Conservation (phyloP, 2,329 filamentous ascomycete species). For the Penicillium sp. region DNA sequence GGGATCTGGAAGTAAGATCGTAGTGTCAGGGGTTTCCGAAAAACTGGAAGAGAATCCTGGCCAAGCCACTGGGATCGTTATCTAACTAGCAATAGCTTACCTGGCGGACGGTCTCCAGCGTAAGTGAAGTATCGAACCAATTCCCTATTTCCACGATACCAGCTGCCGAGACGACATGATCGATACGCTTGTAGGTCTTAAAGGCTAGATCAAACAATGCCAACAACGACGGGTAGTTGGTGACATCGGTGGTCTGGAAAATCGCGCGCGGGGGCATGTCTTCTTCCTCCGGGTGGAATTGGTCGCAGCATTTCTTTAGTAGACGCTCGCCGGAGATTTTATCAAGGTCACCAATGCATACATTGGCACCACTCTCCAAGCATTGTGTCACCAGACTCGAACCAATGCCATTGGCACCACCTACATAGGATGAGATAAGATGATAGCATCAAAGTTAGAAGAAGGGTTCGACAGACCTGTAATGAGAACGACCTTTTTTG, state of each 20-base stretch:
- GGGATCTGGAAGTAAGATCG: conserved; percentile 24
- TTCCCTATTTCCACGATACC: conserved; percentile 47
- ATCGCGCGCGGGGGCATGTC: conserved; percentile 24
- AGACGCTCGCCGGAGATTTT: conserved; percentile 34
- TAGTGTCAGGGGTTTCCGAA: background rate
- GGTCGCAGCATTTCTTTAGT: conserved; percentile 15
- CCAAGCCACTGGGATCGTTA: background rate
- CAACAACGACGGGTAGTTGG: conserved; percentile 47
- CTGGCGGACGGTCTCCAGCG: conserved; percentile 44
- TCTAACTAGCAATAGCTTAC: conserved; percentile 21
- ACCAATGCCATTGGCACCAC: conserved; percentile 48
- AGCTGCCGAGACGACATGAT: conserved; percentile 51
- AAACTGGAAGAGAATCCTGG: no score
- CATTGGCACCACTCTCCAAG: conserved; percentile 39
- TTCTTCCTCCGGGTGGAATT: conserved; percentile 15
- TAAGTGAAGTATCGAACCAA: conserved; percentile 48
- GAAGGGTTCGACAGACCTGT: conserved; percentile 15
- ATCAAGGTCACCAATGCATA: conserved; percentile 48
- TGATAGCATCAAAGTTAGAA: background rate
- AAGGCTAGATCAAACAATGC: conserved; percentile 49
- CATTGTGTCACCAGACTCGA: conserved; percentile 42
- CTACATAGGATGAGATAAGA: conserved; percentile 18
- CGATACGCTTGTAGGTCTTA: conserved; percentile 46
- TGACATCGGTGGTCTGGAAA: conserved; percentile 49
- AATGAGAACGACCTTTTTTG: conserved; percentile 22